These are phyloP conservation scores for Schizophyllum commune DNA, from an alignment of 1,284 basidiomycete genomes.

Conservation along the genomic window DNA sequence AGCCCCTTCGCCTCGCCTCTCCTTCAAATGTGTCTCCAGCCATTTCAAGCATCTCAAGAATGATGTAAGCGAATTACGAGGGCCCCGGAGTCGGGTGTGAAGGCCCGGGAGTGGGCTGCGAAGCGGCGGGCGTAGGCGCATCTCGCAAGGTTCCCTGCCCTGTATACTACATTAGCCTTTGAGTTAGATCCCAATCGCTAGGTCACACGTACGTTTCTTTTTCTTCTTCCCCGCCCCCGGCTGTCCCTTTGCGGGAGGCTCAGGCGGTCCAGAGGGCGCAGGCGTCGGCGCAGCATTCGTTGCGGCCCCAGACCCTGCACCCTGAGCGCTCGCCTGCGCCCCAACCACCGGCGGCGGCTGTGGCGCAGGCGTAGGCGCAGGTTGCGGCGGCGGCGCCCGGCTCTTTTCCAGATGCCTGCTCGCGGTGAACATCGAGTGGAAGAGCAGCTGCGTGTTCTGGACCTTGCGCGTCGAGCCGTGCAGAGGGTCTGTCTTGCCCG, in stretches of 20 bases:
- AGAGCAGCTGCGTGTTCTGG: slow-evolving; percentile 58
- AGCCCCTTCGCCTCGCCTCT: too few species aligned
- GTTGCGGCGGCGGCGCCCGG: slow-evolving; percentile 3
- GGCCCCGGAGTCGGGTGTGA: neutral
- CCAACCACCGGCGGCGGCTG: slow-evolving; percentile 52
- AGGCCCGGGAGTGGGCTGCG: slow-evolving; percentile 13
- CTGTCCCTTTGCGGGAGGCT: slow-evolving; percentile 36
- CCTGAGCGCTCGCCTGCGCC: slow-evolving; percentile 14
- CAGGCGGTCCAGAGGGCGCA: slow-evolving; percentile 26
- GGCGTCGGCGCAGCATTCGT: slow-evolving; percentile 33
- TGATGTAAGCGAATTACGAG: too few species aligned
- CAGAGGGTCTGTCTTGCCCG: too few species aligned
- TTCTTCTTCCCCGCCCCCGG: slow-evolving; percentile 62
- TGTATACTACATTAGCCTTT: slow-evolving; percentile 5
- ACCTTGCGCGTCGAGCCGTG: too few species aligned
- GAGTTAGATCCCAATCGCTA: too few species aligned
- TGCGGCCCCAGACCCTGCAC: slow-evolving; percentile 10
- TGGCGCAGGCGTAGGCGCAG: slow-evolving; percentile 30
- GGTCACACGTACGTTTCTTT: slow-evolving; percentile 51
- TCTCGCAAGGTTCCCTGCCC: too few species aligned
- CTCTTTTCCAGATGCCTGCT: slow-evolving; percentile 39
- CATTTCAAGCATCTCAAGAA: too few species aligned
- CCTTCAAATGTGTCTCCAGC: too few species aligned
- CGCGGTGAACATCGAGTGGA: slow-evolving; percentile 71
- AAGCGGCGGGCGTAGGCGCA: slow-evolving; percentile 20